Base-by-base conservation (phyloP, 1,139 yeast genomes). In the Debaryomycetaceae sp. region DNA sequence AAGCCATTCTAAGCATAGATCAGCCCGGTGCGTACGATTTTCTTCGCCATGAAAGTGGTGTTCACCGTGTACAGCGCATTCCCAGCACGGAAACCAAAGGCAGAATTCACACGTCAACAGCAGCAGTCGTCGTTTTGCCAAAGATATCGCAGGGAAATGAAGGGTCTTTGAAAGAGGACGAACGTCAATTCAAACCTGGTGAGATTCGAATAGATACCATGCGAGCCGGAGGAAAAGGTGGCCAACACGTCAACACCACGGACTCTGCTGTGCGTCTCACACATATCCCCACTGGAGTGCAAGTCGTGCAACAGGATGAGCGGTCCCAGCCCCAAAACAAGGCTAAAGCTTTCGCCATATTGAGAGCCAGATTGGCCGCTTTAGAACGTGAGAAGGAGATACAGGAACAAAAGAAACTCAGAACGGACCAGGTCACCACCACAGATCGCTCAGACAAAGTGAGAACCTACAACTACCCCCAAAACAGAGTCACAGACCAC, bases 201-300 rank as follows among this genome's bases (percentile, higher is more conserved):
- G 99, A 93, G 57, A 84, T 93, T 13, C 76, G 97, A 49, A 81
- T 93, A 5, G 99, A 95, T 63, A 89, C 95, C 11, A 95, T 91
- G 97, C 75, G 99, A 56, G 89, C 99, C 0, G 83, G 97, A 44
- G 99, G 99, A 3, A 87, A 95, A 52, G 99, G 99, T 45, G 99
- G 99, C 0, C 99, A 93, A 66, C 99, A 95, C 61, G 99, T 93
- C 40, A 93, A 95, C 60, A 93, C 97, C 17, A 93, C 99, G 0
- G 99, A 93, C 62, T 89, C 97, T 1, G 99, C 99, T 0, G 98
- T 93, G 17, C 76, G 99, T 55, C 69, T 95, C 35, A 90, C 95
- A 0, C 99, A 93, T 66, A 73, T 86, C 17, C 98, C 99, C 2
- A 84, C 97, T 0, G 97, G 98, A 4, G 82, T 89, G 38, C 84